Evolutionary conservation across 768 basidiomycete genomes (phyloP), one percentile per base, ranked within the genome.

Genomic region (Myochromella boudieri): DNA sequence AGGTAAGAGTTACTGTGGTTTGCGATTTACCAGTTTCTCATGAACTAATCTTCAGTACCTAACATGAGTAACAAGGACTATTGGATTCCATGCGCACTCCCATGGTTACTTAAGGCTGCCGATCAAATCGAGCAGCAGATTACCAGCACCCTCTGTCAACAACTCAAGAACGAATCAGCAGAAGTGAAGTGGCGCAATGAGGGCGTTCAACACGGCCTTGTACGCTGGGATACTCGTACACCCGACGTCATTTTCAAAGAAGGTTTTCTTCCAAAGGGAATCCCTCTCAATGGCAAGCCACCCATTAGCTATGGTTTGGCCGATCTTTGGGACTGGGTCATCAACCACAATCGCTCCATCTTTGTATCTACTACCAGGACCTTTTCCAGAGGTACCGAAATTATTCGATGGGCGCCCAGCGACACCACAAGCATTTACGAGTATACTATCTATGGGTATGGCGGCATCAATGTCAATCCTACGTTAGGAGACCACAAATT

Each of bases 241-340:
- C 43, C 43, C 4, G 43, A 44, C 43, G 8, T 44, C 31, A 36
- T 44, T 15, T 44, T 44, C 20, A 44, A 44, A 22, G 43, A 44
- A 22, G 32, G 32, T 10, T 44, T 44, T 15, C 2, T 21, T 3
- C 31, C 32, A 3, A 31, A 33, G n/a, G 43, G 14, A 2, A 44
- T 26, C 36, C 31, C 43, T 9, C 43, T 24, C 3, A 8, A 31
- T 20, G 34, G 43, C 3, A 31, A 34, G 31, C 31, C 6, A 14
- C n/a, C n/a, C n/a, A 29, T 34, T 24, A 33, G 43, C 18, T n/a
- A 26, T 11, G 32, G 43, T 8, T 6, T 44, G 11, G 34, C 27
- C 17, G 43, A 44, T 17, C 32, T 44, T 18, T 44, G 32, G 32
- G 10, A 33, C 24, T 25, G n/a, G n/a, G n/a, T n/a, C n/a, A n/a